Conservation (phyloP, 2,329 filamentous ascomycete species). For the Blastomyces emzantsi region DNA sequence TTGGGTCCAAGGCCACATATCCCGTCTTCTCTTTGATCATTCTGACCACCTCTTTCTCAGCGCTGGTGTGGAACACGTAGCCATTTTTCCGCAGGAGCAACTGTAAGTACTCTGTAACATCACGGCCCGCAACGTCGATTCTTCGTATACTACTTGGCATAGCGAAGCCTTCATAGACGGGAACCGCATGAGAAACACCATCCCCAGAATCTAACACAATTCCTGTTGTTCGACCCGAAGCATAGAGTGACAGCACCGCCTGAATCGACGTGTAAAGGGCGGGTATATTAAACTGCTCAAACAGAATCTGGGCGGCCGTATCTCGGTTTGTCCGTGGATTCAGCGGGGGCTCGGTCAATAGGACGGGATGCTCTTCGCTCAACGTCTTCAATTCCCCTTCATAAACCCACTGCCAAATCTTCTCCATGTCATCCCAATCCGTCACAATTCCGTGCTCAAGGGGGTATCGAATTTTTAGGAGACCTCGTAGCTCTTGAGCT, state of each 20-base stretch:
- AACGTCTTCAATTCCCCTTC: slow-evolving; percentile 91
- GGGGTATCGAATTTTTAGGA: slow-evolving; percentile 93
- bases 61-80: slow-evolving; percentile 92
- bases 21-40: slow-evolving; percentile 92
- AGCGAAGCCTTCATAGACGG: slow-evolving; percentile 95
- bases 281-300: slow-evolving; percentile 97
- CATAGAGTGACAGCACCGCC: slow-evolving; percentile 90
- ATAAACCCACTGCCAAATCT: slow-evolving; percentile 98
- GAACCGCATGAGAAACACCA: slow-evolving; percentile 93
- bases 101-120: slow-evolving; percentile 94
- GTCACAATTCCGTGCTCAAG: slow-evolving; percentile 97
- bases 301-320: slow-evolving; percentile 91
- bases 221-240: slow-evolving; percentile 88
- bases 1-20: slow-evolving; percentile 84
- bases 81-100: slow-evolving; percentile 82
- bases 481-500: slow-evolving; percentile 78
- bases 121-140: slow-evolving; percentile 91
- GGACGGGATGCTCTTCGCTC: slow-evolving; percentile 96
- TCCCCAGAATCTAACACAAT: slow-evolving; percentile 94
- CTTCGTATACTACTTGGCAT: slow-evolving; percentile 91
- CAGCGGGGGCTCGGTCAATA: slow-evolving; percentile 89
- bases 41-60: slow-evolving; percentile 97
- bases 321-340: slow-evolving; percentile 95
- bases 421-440: slow-evolving; percentile 99
- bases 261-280: slow-evolving; percentile 96